phyloP scores from a whole-genome alignment of 805 yeast genomes.

The Saturnispora sekii region DNA sequence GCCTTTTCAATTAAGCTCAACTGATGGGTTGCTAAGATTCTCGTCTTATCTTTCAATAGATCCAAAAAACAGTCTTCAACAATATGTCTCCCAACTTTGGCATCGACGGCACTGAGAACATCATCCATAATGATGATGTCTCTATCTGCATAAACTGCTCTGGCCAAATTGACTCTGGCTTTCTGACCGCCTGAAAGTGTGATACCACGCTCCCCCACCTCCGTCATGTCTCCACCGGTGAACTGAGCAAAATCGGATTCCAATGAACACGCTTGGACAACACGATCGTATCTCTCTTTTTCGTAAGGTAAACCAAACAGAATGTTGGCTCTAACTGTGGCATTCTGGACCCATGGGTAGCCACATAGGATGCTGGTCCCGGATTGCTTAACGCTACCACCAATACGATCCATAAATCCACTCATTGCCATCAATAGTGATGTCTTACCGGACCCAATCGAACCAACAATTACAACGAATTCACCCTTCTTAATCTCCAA shows the following conservation, averaged over 20 bases:
- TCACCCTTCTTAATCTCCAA: slow-evolving; percentile 52
- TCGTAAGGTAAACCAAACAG: slow-evolving; percentile 54
- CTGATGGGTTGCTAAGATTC: slow-evolving; percentile 34
- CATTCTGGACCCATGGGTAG: slow-evolving; percentile 78
- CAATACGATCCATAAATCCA: slow-evolving; percentile 54
- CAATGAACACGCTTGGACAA: slow-evolving; percentile 58
- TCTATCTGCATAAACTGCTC: slow-evolving; percentile 55
- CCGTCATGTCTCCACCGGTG: slow-evolving; percentile 47
- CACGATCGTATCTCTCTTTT: slow-evolving; percentile 38
- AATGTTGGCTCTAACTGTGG: slow-evolving; percentile 70
- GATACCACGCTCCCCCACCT: slow-evolving; percentile 80
- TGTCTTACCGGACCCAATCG: slow-evolving; percentile 58
- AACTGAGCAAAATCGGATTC: slow-evolving; percentile 52
- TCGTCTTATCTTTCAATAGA: slow-evolving; percentile 45
- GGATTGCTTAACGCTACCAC: slow-evolving; percentile 42
- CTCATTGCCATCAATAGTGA: slow-evolving; percentile 61
- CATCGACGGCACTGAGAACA: slow-evolving; percentile 62
- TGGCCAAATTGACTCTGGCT: slow-evolving; percentile 61
- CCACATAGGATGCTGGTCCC: slow-evolving; percentile 51
- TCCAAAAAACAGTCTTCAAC: slow-evolving; percentile 55
- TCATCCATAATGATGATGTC: slow-evolving; percentile 57
- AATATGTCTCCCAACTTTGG: slow-evolving; percentile 53
- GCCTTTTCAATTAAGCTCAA: too few relatives aligned
- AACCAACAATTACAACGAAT: slow-evolving; percentile 65
- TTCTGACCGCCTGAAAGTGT: slow-evolving; percentile 87